Base-by-base conservation (phyloP, 2,329 filamentous ascomycete species). In the Calonectria pteridis region DNA sequence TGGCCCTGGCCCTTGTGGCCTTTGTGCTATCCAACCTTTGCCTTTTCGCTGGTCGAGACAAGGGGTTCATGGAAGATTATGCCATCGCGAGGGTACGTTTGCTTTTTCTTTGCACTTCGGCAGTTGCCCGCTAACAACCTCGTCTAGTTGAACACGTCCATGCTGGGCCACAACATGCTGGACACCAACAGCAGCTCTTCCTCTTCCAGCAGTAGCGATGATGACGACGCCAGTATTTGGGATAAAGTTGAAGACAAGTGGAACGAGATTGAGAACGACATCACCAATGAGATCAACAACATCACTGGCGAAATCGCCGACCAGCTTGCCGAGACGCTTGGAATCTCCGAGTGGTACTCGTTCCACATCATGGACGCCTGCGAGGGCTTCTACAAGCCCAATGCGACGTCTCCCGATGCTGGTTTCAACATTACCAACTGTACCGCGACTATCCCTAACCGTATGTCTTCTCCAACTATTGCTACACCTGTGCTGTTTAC, bases 341-440 rank as follows among this genome's bases (percentile, higher is more conserved):
- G 88, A 29, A 85, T 89, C 69, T 84, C 85, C 1, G 83, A 89
- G 73, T 89, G 88, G 88, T 89, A 89, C 77, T 89, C 87, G 20
- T 73, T 89, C 35, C 88, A 89, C 75, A 76, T 89, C 77, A 86
- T 88, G 86, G 83, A 84, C 49, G 80, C 83, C 5, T 89, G 88
- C 79, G 82, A 88, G 77, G 88, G 88, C 59, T 76, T 84, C 76
- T 89, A 85, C 75, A 82, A 83, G 50, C 86, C 87, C 35, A 87
- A 88, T 67, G 83, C 84, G 2, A 87, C 86, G 4, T 81, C 70
- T 11, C 76, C 81, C 4, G 78, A 78, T 31, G 80, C 84, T 18
- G 83, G 83, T 73, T 84, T 85, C 72, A 88, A 88, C 73, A 81
- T 85, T 23, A 87, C 86, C 29, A 85, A 86, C 79, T 89, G 88